Base-by-base conservation (phyloP, 768 basidiomycete species). In the Tulasnella calospora region DNA sequence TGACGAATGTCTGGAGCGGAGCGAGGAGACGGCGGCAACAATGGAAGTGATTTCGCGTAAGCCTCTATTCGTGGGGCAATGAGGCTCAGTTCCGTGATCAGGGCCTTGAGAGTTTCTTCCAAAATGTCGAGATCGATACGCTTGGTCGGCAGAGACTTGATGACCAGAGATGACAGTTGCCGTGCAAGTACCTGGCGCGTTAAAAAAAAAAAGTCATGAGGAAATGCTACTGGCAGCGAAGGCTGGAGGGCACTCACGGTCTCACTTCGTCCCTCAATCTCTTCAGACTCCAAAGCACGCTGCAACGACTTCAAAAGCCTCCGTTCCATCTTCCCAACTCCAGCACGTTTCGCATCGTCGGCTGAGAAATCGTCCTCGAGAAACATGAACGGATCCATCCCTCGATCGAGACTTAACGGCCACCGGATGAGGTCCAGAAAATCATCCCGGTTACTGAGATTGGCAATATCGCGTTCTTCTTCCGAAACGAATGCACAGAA, bases 401-500 rank as follows among this genome's bases (percentile, higher is more conserved):
- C 17, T n/a, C 71, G 70, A 67, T 71, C 79, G 19, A 27, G 38
- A 19, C 40, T 40, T 19, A 80, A 27, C 35, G 71, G 36, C 35
- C 23, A 21, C n/a, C 74, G 46, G 33, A 79, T 35, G 8, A 82
- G 80, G 38, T 13, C 81, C 61, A 23, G 81, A 78, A 73, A 86
- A 83, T 76, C 84, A 83, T 0, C 82, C 78, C 73, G 83, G 82
- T 17, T 83, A 82, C 40, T 88, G 88, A 30, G 83, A 38, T 92
- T 91, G 5, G 84, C 79, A 13, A 93, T 83, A 21, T 89, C 89
- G 23, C 83, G 82, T 0, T 87, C 81, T 78, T 94, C 91, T 73
- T 89, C 88, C 3, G 92, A 87, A 6, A 91, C 87, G 6, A 94
- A 85, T 0, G 89, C 87, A 15, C 87, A 85, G 79, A 92, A 93